These are phyloP conservation scores for Bretziella fagacearum DNA, from an alignment of 2,329 filamentous ascomycete species.

Conservation along the genomic window DNA sequence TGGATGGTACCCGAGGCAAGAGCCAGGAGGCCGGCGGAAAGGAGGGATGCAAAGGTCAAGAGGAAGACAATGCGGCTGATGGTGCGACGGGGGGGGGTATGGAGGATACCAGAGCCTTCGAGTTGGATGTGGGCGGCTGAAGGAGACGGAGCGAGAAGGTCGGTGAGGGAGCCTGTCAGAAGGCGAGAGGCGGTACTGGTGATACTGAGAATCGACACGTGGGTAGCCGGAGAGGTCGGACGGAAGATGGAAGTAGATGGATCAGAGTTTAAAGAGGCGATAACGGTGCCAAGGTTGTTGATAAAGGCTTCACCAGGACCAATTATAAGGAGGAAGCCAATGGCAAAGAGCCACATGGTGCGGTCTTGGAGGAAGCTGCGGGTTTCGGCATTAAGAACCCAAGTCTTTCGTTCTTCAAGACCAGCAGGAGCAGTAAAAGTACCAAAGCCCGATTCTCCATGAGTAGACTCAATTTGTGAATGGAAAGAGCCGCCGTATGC, in stretches of 20 bases:
- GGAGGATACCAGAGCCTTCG: conserved; percentile 18
- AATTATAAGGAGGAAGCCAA: conserved; percentile 81
- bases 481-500: conserved; percentile 46
- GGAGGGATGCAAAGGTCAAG: conserved; percentile 53
- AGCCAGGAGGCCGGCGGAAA: conserved; percentile 59
- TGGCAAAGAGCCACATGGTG: conserved; percentile 90
- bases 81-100: conserved; percentile 27
- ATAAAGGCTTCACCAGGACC: conserved; percentile 96
- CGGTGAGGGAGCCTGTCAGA: conserved; percentile 75
- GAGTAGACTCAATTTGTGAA: conserved; percentile 19
- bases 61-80: conserved; percentile 71
- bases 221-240: conserved; percentile 55
- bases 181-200: conserved; percentile 83
- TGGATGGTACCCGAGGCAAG: conserved; percentile 64
- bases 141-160: conserved; percentile 59
- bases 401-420: conserved; percentile 43
- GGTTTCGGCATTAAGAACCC: conserved; percentile 84
- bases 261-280: conserved; percentile 49
- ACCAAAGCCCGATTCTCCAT: neutral
- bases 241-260: conserved; percentile 15
- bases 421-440: neutral
- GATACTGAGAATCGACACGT: conserved; percentile 81
- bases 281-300: conserved; percentile 90
- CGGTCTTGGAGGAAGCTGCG: conserved; percentile 66
- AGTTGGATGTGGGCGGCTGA: conserved; percentile 41